Evolutionary conservation across 148 eudicot genomes (phyloP).

Genomic region (Selenicereus undatus): DNA sequence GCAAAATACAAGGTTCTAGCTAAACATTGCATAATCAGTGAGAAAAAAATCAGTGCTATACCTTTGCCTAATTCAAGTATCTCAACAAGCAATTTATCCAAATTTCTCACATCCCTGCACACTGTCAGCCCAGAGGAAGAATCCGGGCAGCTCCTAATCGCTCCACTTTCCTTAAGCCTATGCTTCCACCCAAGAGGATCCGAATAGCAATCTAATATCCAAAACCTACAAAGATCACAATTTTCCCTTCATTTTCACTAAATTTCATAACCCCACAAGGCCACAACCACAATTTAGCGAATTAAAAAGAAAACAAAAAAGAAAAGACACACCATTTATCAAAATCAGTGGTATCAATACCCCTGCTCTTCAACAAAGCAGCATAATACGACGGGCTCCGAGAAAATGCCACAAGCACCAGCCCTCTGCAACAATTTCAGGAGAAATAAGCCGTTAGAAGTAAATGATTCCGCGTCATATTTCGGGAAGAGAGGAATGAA

Average conservation of each 20-base stretch:
- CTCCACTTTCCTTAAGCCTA: constrained; percentile 50
- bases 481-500: constrained; percentile 10
- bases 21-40: not conserved
- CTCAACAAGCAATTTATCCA: constrained; percentile 42
- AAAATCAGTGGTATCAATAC: constrained; percentile 33
- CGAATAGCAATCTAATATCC: constrained; percentile 70
- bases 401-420: constrained; percentile 65
- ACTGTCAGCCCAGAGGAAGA: constrained; percentile 33
- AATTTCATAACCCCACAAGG: constrained; percentile 4
- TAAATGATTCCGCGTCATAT: not conserved
- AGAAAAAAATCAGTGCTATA: constrained; percentile 18
- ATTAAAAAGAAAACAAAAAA: not conserved
- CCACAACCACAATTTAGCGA: not conserved
- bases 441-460: not conserved
- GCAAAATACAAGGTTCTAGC: not conserved
- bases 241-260: not conserved
- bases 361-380: constrained; percentile 52
- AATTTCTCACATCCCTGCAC: constrained; percentile 52
- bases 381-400: constrained; percentile 65
- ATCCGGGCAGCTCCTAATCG: constrained; percentile 29
- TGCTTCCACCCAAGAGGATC: constrained; percentile 91
- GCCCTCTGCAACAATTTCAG: constrained; percentile 39
- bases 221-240: constrained; percentile 41
- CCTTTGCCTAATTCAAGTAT: constrained; percentile 67
- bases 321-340: constrained; percentile 42